Evolutionary conservation across 805 yeast genomes (phyloP).

Genomic region (Metschnikowia corniflorae): DNA sequence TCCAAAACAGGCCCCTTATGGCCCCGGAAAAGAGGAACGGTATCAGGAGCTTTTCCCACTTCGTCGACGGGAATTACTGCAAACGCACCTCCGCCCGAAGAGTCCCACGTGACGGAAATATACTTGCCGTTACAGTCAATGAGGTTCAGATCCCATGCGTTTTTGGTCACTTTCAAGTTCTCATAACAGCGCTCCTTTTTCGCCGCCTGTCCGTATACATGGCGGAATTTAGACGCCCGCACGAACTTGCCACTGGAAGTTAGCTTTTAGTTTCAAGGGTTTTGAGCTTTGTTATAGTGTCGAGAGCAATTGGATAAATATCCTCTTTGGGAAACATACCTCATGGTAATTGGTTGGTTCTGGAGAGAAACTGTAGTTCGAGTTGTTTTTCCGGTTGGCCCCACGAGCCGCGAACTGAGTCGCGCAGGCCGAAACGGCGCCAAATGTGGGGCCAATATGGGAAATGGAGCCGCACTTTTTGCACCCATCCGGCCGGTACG

Average conservation of each 20-base stretch:
- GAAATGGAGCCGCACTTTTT: no score
- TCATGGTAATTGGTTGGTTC: not conserved
- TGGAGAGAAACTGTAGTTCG: no score
- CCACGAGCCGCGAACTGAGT: no score
- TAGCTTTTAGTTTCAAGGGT: no score
- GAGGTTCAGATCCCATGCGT: constrained; percentile 95
- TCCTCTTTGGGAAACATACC: not conserved
- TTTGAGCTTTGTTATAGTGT: no score
- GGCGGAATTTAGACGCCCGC: constrained; percentile 95
- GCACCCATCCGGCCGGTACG: no score
- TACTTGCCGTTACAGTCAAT: constrained; percentile 84
- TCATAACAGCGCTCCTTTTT: constrained; percentile 70
- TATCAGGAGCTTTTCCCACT: constrained; percentile 90
- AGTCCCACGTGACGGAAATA: constrained; percentile 84
- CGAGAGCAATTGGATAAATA: no score
- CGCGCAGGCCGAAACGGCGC: no score
- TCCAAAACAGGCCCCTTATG: constrained; percentile 94
- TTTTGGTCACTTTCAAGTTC: constrained; percentile 73
- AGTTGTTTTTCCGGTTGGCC: no score
- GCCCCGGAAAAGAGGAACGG: constrained; percentile 90
- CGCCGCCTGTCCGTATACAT: constrained; percentile 86
- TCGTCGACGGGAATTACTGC: constrained; percentile 86
- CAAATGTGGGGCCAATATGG: no score
- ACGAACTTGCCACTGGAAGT: constrained; percentile 73
- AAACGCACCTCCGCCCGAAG: constrained; percentile 97